phyloP scores from a whole-genome alignment of 192 early-diverging fungal species.

The Spinellus fusiger region DNA sequence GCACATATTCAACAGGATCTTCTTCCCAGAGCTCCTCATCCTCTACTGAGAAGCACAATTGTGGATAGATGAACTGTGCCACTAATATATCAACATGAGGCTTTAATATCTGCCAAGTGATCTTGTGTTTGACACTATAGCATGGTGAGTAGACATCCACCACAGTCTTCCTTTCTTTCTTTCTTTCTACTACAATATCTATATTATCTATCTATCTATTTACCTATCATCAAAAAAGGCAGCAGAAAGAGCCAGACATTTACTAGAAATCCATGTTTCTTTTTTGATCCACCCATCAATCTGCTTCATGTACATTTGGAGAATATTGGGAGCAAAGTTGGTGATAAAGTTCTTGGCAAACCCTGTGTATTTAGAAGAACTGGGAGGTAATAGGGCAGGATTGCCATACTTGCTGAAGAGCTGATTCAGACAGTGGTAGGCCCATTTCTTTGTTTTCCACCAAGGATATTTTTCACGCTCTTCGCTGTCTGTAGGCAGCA shows the following conservation, averaged over 20 bases:
- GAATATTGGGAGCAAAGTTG: constrained; percentile 87
- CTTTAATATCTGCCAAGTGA: constrained; percentile 86
- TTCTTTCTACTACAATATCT: too few species aligned
- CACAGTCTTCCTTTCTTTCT: neutral
- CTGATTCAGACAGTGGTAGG: constrained; percentile 80
- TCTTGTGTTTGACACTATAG: constrained; percentile 74
- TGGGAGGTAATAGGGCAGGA: constrained; percentile 51
- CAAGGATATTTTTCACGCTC: constrained; percentile 74
- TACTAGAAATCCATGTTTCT: constrained; percentile 65
- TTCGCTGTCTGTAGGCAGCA: constrained; percentile 45
- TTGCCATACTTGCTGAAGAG: constrained; percentile 72
- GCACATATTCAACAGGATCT: constrained; percentile 89
- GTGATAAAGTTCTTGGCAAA: constrained; percentile 82
- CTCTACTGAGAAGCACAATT: constrained; percentile 76
- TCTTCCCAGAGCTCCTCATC: constrained; percentile 90
- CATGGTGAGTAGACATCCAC: neutral
- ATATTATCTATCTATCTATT: too few species aligned
- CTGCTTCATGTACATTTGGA: constrained; percentile 76
- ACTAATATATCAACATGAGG: constrained; percentile 78
- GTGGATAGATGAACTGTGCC: constrained; percentile 84
- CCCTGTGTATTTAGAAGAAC: constrained; percentile 37
- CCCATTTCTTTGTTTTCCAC: constrained; percentile 96
- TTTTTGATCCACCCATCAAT: constrained; percentile 72
- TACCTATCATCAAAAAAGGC: constrained; percentile 76
- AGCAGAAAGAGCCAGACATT: constrained; percentile 62